A percentile compares a stretch with the other conserved stretches of the same genome.
These are phyloP conservation scores for Rhodotorula sp. DNA, from an alignment of 1,284 basidiomycete genomes.

Conservation along the genomic window DNA sequence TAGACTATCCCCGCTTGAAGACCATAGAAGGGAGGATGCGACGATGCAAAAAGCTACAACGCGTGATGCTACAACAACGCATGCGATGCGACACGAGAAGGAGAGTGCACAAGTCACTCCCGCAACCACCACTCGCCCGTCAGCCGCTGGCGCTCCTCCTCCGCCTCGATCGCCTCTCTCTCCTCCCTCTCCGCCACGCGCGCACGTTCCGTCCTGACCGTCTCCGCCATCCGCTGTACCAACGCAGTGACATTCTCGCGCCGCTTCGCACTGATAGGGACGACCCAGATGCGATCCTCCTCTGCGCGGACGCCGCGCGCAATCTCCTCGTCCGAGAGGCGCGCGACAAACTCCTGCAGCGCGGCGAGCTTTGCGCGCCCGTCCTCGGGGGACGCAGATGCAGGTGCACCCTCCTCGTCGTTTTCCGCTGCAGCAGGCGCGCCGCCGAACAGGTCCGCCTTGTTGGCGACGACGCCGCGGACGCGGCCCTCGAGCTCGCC, in stretches of 20 bases:
- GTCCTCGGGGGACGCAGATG: not conserved
- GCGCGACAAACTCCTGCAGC: constrained; percentile 28
- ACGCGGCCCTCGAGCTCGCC: constrained; percentile 40
- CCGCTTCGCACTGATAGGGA: constrained; percentile 78
- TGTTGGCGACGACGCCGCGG: constrained; percentile 80
- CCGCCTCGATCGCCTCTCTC: constrained; percentile 25
- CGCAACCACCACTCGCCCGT: not conserved
- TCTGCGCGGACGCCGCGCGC: constrained; percentile 62
- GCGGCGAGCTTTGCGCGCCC: constrained; percentile 13
- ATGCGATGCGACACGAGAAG: not conserved
- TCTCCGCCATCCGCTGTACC: constrained; percentile 65
- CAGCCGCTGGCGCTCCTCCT: not conserved
- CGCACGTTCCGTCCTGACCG: constrained; percentile 66
- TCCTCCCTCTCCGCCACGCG: constrained; percentile 35
- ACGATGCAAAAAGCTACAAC: constrained; percentile 5
- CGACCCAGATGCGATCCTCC: constrained; percentile 55
- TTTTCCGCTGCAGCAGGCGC: not conserved
- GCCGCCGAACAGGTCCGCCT: constrained; percentile 72
- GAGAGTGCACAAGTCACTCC: not conserved
- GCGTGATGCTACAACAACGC: constrained; percentile 2
- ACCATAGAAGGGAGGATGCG: not conserved
- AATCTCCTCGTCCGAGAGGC: constrained; percentile 60
- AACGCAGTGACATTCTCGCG: constrained; percentile 71
- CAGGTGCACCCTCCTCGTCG: not conserved
- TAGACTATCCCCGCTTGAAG: too few species aligned